A percentile compares a stretch with the other conserved stretches of the same genome.
Evolutionary conservation across 352 stramenopile species (phyloP).

Genomic region (Halophytophthora polymorphica): DNA sequence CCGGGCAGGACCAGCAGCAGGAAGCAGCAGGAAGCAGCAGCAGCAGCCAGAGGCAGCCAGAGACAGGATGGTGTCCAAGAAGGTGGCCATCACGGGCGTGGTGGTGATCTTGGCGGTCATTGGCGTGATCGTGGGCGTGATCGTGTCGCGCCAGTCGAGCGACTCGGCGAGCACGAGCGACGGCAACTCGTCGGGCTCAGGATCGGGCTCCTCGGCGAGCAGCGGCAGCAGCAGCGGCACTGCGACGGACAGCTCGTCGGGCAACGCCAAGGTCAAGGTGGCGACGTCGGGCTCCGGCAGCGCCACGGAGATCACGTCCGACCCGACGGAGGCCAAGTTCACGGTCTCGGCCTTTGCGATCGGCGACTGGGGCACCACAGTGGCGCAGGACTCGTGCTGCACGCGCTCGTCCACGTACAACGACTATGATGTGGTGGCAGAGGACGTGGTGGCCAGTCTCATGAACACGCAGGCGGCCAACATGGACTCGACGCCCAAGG

Average conservation of each 20-base stretch:
- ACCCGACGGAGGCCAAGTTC: conserved; percentile 46
- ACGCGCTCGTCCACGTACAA: conserved; percentile 34
- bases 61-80: conserved; percentile 24
- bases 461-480: conserved; percentile 43
- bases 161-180: conserved; percentile 29
- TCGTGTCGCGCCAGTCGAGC: conserved; percentile 28
- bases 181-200: conserved; percentile 16
- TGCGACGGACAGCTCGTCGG: conserved; percentile 15
- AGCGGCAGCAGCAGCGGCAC: conserved; percentile 10
- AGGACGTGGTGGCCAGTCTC: conserved; percentile 47
- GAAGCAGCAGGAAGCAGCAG: background rate
- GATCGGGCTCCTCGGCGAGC: conserved; percentile 12
- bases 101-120: conserved; percentile 48
- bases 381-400: conserved; percentile 51
- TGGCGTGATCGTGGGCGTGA: conserved; percentile 41
- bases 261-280: conserved; percentile 24
- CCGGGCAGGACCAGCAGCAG: conserved; percentile 6
- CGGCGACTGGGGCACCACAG: conserved; percentile 55
- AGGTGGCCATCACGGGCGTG: conserved; percentile 32
- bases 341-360: conserved; percentile 50
- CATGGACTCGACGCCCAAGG: conserved; percentile 45
- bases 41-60: conserved; percentile 10
- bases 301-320: conserved; percentile 37
- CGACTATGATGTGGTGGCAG: conserved; percentile 42
- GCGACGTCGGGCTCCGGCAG: conserved; percentile 13